A percentile compares a stretch with the other conserved stretches of the same genome.
Evolutionary conservation across 768 basidiomycete genomes (phyloP).

Genomic region (Phanerochaete carnosa): DNA sequence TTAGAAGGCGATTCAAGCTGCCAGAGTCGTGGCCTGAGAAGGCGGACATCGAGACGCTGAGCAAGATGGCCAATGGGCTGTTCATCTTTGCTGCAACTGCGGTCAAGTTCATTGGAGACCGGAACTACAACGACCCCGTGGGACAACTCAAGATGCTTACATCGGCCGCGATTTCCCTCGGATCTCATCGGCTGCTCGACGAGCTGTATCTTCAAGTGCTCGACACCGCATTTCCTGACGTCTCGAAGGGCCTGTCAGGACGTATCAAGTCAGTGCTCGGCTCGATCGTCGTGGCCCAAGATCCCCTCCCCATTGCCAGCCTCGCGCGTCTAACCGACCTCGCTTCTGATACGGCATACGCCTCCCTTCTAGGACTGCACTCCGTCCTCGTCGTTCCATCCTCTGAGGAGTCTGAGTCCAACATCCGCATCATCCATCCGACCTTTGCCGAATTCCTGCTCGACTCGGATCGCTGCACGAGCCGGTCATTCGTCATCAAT

Average conservation of each 20-base stretch:
- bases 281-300: background rate
- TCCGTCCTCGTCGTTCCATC: background rate
- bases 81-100: constrained; percentile 23
- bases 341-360: background rate
- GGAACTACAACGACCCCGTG: constrained; percentile 1
- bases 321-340: background rate
- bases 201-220: background rate
- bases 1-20: too few species aligned
- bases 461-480: background rate
- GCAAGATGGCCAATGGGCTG: constrained; percentile 7
- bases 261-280: background rate
- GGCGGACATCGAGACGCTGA: background rate
- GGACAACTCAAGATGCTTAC: background rate
- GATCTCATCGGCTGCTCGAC: background rate
- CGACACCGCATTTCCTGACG: background rate
- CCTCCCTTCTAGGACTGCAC: background rate
- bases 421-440: background rate
- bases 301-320: background rate
- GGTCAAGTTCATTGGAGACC: constrained; percentile 16
- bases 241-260: background rate
- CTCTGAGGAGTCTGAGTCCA: background rate
- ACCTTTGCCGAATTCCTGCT: background rate
- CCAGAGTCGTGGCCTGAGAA: constrained; percentile 3
- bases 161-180: background rate
- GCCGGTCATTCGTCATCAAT: background rate